Base-by-base conservation (phyloP, 139 green algal species). In the Micromonas commoda region DNA sequence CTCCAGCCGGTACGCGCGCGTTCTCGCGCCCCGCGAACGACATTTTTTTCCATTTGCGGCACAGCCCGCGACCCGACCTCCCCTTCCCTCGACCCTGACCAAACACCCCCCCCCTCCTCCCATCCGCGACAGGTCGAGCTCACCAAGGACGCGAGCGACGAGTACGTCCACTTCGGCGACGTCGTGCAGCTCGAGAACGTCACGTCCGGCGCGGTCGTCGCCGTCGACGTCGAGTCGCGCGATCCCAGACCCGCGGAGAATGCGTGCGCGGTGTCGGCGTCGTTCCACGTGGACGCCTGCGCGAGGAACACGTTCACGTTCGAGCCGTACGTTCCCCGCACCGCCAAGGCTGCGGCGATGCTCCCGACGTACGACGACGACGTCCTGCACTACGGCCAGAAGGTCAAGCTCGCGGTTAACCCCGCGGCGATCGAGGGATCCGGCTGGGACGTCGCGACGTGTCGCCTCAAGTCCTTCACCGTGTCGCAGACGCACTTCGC, bases 111-210 rank as follows among this genome's bases (percentile, higher is more conserved):
- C 9, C 45, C 45, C 45, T 57, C 45, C n/a, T n/a, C n/a, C n/a
- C n/a, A n/a, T n/a, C n/a, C n/a, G n/a, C n/a, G n/a, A 0, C 78
- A 85, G 28, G 80, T 89, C 2, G 79, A 90, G 71, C 82, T 90
- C 19, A 87, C 80, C 32, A 82, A 71, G 4, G 65, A 83, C 0
- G 52, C 64, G 19, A 82, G 86, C 19, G 87, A 90, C 76, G 65
- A 45, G 1, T 90, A 83, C 73, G 79, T 91, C 26, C 87, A 90
- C 73, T 87, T 87, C 72, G 87, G 86, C 1, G 87, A 91, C 45
- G 65, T 90, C 23, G 9, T 91, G 66, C 85, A 72, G 21, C 34
- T 80, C 34, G 32, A 54, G 51, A 64, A 28, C 57, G 51, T 86
- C 54, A 81, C 85, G 51, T 89, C 77, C 2, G 80, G 82, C 32